Evolutionary conservation across 345 rosid genomes (phyloP), one percentile per base, ranked within the genome.

Genomic region (Eucalyptus erythrocorys): DNA sequence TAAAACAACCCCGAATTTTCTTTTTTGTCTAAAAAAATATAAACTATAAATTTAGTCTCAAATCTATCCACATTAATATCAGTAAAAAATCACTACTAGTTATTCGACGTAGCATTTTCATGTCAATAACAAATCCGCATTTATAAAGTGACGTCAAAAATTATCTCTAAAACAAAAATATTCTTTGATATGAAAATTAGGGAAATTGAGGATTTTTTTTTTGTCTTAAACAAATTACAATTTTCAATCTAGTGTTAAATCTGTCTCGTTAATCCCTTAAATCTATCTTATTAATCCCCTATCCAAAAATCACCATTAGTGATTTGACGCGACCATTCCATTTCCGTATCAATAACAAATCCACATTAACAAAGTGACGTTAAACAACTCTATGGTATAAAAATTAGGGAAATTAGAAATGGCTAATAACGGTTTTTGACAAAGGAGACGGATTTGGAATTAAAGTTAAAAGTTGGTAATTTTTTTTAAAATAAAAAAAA

Each of bases 221-320:
- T 34, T 32, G 5, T 32, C 22, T 16, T 16, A 17, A 68, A 32
- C 8, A 3, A 34, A 34, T 68, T 1, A 68, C 6, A 16, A 34
- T 21, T 16, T 68, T 34, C 80, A 32, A 1, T 68, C 2, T 1
- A 68, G 4, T 68, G 5, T 34, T 4, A 5, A 34, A 34, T 5
- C 0, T 17, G 0, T 5, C 43, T 17, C 1, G 0, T 68, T 34
- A 7, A n/a, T n/a, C n/a, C n/a, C n/a, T n/a, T n/a, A n/a, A n/a
- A n/a, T n/a, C n/a, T n/a, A n/a, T n/a, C n/a, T n/a, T n/a, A n/a
- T n/a, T n/a, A 61, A 3, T 34, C 80, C 13, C 10, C 6, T 9
- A 40, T 34, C 42, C 12, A 32, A 16, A 68, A 68, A 34, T 34
- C 24, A 19, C 12, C 43, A 17, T 34, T 9, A 32, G 24, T 34